Conservation (phyloP, 768 basidiomycete genomes). For the Lactifluus piperatus region DNA sequence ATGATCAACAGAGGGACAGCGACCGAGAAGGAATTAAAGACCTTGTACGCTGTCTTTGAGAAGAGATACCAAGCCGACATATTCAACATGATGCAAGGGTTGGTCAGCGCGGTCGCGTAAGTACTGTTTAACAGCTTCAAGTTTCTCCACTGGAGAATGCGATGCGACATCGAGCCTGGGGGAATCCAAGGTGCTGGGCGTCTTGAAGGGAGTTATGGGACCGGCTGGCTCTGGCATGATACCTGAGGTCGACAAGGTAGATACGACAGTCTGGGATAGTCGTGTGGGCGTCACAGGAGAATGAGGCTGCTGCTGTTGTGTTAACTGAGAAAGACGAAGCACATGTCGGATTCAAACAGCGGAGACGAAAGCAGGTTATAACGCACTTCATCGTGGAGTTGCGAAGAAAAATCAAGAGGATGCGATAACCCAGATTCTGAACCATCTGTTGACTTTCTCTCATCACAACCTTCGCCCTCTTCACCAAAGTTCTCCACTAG, state of each 20-base stretch:
- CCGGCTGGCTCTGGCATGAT: conserved; percentile 8
- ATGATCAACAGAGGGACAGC: conserved; percentile 13
- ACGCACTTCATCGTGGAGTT: conserved; percentile 18
- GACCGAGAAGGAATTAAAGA: conserved; percentile 22
- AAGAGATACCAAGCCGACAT: conserved; percentile 45
- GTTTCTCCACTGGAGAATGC: conserved; percentile 34
- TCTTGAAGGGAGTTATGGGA: conserved; percentile 19
- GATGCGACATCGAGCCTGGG: conserved; percentile 5
- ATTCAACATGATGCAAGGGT: conserved; percentile 43
- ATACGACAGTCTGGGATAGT: not conserved
- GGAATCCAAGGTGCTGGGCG: conserved; percentile 18
- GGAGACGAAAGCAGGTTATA: not conserved
- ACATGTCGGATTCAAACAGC: not conserved
- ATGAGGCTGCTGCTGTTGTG: conserved; percentile 1
- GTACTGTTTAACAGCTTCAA: conserved; percentile 42
- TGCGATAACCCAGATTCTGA: not conserved
- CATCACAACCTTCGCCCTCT: conserved; percentile 5
- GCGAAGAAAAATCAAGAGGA: conserved; percentile 19
- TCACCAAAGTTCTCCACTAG: conserved; percentile 11
- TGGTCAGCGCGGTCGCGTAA: conserved; percentile 36
- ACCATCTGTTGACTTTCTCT: not conserved
- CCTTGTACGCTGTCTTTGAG: conserved; percentile 44
- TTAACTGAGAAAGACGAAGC: not conserved
- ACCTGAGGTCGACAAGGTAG: not conserved
- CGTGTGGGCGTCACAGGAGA: conserved; percentile 8